Conservation (phyloP, 345 rosid genomes). For the Eucalyptus tenuipes region DNA sequence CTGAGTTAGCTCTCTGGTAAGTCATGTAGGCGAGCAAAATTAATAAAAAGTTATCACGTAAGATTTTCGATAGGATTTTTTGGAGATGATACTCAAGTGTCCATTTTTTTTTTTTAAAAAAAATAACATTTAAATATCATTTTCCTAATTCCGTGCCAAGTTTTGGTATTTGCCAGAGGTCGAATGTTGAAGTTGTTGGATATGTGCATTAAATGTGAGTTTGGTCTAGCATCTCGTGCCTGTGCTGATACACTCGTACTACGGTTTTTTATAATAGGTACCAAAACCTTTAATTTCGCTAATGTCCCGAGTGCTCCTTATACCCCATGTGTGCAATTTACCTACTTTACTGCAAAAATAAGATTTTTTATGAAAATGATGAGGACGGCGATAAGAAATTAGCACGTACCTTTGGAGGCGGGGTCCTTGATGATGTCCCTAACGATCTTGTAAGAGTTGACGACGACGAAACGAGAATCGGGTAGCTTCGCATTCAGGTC, state of each 20-base stretch:
- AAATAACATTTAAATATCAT: too few species aligned
- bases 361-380: not conserved
- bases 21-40: accelerated
- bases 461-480: slow-evolving; percentile 15
- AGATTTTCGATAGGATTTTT: accelerated
- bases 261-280: not conserved
- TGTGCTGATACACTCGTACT: not conserved
- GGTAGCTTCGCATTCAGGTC: slow-evolving; percentile 5
- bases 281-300: not conserved
- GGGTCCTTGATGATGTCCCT: slow-evolving; percentile 25
- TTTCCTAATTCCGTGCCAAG: too few species aligned
- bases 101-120: too few species aligned
- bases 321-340: not conserved
- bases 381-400: not conserved
- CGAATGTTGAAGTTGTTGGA: not conserved
- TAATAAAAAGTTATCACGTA: accelerated
- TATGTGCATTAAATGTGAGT: not conserved
- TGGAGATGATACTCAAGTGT: accelerated
- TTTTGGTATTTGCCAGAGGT: not conserved
- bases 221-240: not conserved
- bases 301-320: not conserved
- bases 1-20: accelerated
- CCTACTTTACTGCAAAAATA: not conserved
- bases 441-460: slow-evolving; percentile 38
- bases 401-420: slow-evolving; percentile 9